Base-by-base conservation (phyloP, 2,329 filamentous ascomycete genomes). In the Cladophialophora yegresii region DNA sequence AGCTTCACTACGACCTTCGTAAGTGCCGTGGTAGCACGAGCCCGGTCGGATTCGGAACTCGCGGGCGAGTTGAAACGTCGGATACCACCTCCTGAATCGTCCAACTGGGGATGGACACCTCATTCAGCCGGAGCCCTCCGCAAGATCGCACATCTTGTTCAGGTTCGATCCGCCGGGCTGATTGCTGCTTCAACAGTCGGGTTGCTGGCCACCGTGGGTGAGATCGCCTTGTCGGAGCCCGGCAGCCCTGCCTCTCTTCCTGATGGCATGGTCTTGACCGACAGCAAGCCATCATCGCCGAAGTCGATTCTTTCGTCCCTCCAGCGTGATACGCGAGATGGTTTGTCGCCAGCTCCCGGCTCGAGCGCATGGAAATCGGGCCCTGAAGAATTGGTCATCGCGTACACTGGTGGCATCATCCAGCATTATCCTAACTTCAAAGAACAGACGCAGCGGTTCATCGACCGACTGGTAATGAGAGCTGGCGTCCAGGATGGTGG, bases 371-470 rank as follows among this genome's bases (percentile, higher is more conserved):
- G 61, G 54, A 70, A 63, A 47, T 67, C 77, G 4, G 78, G 77
- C 7, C 75, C 77, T 0, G 82, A 86, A 66, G 87, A 91, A 70
- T 75, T 93, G 32, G 87, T 91, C 1, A 88, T 93, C 23, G 90
- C 90, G 0, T 93, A 91, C 73, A 92, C 90, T 0, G 90, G 90
- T 33, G 89, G 89, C 6, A 92, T 90, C 72, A 93, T 93, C 64
- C 85, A 87, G n/a, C 86, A 90, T 71, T 92, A 92, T 71, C 89
- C 90, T 54, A 84, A 89, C 70, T 92, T 91, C 75, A 80, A 90
- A 49, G 77, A 80, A 51, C 88, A 89, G 71, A 91, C 88, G 68
- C 89, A 92, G 74, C 72, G 77, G 13, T 89, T 89, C 72, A 81
- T 93, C 56, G 86, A 91, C 65, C 76, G 77, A 4, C 74, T 84